These are phyloP conservation scores for Botrytis medusae DNA, from an alignment of 2,329 filamentous ascomycete genomes.

Conservation along the genomic window DNA sequence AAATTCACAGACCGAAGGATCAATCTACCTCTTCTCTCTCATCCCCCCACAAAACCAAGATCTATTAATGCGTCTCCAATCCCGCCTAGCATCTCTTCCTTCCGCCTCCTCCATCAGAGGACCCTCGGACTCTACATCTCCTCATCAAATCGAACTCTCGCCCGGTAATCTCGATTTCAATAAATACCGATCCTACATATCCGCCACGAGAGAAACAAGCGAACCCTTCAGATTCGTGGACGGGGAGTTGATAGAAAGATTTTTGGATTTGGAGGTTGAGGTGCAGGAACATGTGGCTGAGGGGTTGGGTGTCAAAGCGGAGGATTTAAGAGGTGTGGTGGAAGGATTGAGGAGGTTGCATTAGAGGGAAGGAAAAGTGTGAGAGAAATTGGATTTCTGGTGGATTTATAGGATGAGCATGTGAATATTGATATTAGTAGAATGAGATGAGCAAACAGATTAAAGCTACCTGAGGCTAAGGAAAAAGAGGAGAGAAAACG, in stretches of 20 bases:
- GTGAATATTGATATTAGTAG: neutral
- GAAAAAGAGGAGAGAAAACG: neutral
- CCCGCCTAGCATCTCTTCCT: slow-evolving; percentile 56
- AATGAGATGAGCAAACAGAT: neutral
- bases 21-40: slow-evolving; percentile 83
- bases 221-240: slow-evolving; percentile 88
- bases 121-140: neutral
- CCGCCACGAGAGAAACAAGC: slow-evolving; percentile 65
- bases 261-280: slow-evolving; percentile 68
- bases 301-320: slow-evolving; percentile 59
- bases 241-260: slow-evolving; percentile 84
- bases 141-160: slow-evolving; percentile 53
- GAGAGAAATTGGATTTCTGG: no score
- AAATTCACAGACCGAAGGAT: slow-evolving; percentile 73
- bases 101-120: neutral
- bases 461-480: neutral
- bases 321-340: slow-evolving; percentile 61
- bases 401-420: neutral
- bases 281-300: slow-evolving; percentile 54
- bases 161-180: slow-evolving; percentile 76
- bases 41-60: slow-evolving; percentile 73
- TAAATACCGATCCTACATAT: slow-evolving; percentile 79
- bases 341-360: slow-evolving; percentile 64
- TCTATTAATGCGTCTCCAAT: slow-evolving; percentile 79
- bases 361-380: slow-evolving; percentile 39